Percentiles rank a stretch among this genome's conserved stretches.
Conservation (phyloP, 2,329 filamentous ascomycete genomes). For the Ramularia endophylla region DNA sequence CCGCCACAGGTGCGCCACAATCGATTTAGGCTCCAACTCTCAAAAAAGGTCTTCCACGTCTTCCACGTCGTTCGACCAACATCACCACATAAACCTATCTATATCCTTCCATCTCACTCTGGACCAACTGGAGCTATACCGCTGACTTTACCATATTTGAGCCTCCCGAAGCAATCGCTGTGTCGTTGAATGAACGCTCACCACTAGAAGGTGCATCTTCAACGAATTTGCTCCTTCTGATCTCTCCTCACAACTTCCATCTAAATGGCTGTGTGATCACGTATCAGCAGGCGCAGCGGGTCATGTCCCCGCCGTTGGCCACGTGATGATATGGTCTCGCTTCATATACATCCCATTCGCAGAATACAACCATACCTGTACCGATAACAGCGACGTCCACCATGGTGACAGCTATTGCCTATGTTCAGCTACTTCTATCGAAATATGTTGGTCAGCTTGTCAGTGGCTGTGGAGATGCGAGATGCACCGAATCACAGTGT, state of each 20-base stretch:
- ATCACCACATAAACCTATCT: no score
- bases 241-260: slow-evolving; percentile 1
- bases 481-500: slow-evolving; percentile 68
- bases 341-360: no score
- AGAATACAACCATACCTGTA: no score
- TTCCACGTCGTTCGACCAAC: not conserved
- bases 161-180: not conserved
- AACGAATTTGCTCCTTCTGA: not conserved
- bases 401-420: not conserved
- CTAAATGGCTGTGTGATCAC: not conserved
- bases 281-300: no score
- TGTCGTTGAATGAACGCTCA: no score
- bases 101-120: no score
- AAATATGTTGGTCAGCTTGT: slow-evolving; percentile 62
- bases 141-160: not conserved
- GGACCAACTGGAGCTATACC: not conserved
- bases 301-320: no score
- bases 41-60: no score
- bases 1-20: not conserved
- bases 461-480: slow-evolving; percentile 62
- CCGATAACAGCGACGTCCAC: not conserved
- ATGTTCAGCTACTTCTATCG: slow-evolving; percentile 5
- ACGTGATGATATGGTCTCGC: no score
- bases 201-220: not conserved
- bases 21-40: no score